These are phyloP conservation scores for Gynostemma pentaphyllum DNA, from an alignment of 306 rosid species.

Conservation along the genomic window DNA sequence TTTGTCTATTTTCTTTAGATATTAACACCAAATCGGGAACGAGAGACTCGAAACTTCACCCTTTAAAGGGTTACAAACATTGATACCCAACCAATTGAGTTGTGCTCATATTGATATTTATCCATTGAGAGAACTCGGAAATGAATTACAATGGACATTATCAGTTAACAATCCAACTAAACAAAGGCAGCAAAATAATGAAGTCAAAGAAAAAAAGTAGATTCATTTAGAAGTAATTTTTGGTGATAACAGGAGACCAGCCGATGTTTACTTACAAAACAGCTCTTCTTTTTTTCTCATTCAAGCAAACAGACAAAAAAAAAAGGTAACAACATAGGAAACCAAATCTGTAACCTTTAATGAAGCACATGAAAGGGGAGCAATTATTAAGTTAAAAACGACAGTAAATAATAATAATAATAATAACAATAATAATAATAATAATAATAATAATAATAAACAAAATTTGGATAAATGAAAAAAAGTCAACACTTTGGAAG, in stretches of 20 bases:
- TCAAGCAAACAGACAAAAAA: not conserved
- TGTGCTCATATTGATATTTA: too few species aligned
- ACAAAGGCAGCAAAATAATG: not conserved
- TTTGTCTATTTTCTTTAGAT: too few species aligned
- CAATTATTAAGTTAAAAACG: not conserved
- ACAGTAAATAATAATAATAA: not conserved
- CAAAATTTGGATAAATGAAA: slow-evolving; percentile 11
- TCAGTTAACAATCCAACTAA: not conserved
- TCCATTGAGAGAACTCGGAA: too few species aligned
- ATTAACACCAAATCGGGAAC: too few species aligned
- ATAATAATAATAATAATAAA: too few species aligned
- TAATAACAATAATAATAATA: too few species aligned
- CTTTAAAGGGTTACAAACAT: too few species aligned
- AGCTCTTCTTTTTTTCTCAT: not conserved
- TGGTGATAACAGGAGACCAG: not conserved
- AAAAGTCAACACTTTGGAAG: slow-evolving; percentile 65
- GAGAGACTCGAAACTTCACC: too few species aligned
- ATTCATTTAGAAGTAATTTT: not conserved
- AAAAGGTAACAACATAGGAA: not conserved
- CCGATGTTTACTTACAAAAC: not conserved
- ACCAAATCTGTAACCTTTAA: not conserved
- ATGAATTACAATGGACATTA: too few species aligned
- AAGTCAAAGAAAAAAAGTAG: not conserved
- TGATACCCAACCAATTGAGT: too few species aligned
- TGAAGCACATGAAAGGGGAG: not conserved